Evolutionary conservation across 2,329 filamentous ascomycete species (phyloP).

Genomic region (Aureobasidium pullulans): DNA sequence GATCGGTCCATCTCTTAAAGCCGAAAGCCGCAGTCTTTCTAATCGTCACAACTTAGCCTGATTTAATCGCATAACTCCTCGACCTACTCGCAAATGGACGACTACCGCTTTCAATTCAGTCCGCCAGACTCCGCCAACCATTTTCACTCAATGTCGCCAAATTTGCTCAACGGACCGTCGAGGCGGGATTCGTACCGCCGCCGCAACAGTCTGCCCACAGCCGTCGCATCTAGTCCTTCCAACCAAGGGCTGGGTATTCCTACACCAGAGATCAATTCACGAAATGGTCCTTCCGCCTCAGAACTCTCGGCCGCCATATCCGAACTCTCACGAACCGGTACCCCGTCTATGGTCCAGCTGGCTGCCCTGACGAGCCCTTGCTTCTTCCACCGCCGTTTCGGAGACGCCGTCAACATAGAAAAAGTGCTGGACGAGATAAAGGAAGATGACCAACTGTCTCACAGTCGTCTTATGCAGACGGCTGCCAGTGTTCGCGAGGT

Average conservation of each 20-base stretch:
- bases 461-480: conserved; percentile 89
- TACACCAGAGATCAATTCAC: conserved; percentile 4
- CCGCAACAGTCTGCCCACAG: conserved; percentile 16
- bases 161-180: background rate
- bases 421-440: conserved; percentile 92
- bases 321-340: conserved; percentile 12
- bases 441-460: conserved; percentile 80
- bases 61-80: background rate
- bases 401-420: conserved; percentile 90
- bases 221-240: conserved; percentile 15
- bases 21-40: conserved; percentile 1
- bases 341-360: conserved; percentile 35
- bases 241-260: conserved; percentile 8
- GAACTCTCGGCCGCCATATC: conserved; percentile 16
- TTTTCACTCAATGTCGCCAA: conserved; percentile 3
- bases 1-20: background rate
- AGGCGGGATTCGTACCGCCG: conserved; percentile 14
- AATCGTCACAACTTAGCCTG: conserved; percentile 7
- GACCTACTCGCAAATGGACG: background rate
- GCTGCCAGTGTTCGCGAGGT: conserved; percentile 93
- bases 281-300: conserved; percentile 13
- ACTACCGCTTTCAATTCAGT: conserved; percentile 8
- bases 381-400: conserved; percentile 96
- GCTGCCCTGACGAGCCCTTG: conserved; percentile 80
- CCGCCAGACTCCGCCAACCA: background rate